Evolutionary conservation across 345 rosid genomes (phyloP).

Genomic region (Noccaea caerulescens): DNA sequence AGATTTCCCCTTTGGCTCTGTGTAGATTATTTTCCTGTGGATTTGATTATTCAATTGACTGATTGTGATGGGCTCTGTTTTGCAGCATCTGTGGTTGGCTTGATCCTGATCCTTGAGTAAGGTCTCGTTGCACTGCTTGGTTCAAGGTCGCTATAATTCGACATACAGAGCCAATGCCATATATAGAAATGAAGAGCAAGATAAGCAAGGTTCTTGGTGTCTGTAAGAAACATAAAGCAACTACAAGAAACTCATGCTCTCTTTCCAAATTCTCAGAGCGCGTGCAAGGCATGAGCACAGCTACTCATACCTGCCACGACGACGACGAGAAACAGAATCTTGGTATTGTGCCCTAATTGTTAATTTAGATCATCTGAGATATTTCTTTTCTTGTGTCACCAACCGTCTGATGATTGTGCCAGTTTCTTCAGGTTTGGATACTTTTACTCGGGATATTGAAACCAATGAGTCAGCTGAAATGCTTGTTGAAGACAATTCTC

Average conservation of each 20-base stretch:
- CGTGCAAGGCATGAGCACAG: slow-evolving; percentile 20
- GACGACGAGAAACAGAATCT: slow-evolving; percentile 16
- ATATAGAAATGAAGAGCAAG: slow-evolving; percentile 47
- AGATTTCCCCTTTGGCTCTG: slow-evolving; percentile 5
- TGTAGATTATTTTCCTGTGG: background rate
- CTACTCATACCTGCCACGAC: slow-evolving; percentile 13
- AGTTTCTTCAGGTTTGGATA: slow-evolving; percentile 36
- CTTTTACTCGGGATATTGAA: slow-evolving; percentile 39
- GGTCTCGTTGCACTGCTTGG: slow-evolving; percentile 1
- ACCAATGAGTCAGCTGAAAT: slow-evolving; percentile 40
- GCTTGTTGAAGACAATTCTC: slow-evolving; percentile 41
- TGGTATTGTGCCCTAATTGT: slow-evolving; percentile 1
- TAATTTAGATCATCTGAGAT: background rate
- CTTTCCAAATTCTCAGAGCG: slow-evolving; percentile 32
- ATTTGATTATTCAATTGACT: background rate
- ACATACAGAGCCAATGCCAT: slow-evolving; percentile 47
- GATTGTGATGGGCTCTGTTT: slow-evolving; percentile 29
- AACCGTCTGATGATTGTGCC: slow-evolving; percentile 29
- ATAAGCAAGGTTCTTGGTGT: slow-evolving; percentile 47
- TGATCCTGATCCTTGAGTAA: slow-evolving; percentile 1
- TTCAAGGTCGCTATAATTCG: slow-evolving; percentile 16
- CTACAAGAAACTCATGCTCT: slow-evolving; percentile 26
- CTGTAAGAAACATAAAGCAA: slow-evolving; percentile 43
- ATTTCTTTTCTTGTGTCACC: background rate
- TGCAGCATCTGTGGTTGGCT: slow-evolving; percentile 39